Evolutionary conservation across 1,284 basidiomycete species (phyloP).

Genomic region (Ceratobasidium sp.): DNA sequence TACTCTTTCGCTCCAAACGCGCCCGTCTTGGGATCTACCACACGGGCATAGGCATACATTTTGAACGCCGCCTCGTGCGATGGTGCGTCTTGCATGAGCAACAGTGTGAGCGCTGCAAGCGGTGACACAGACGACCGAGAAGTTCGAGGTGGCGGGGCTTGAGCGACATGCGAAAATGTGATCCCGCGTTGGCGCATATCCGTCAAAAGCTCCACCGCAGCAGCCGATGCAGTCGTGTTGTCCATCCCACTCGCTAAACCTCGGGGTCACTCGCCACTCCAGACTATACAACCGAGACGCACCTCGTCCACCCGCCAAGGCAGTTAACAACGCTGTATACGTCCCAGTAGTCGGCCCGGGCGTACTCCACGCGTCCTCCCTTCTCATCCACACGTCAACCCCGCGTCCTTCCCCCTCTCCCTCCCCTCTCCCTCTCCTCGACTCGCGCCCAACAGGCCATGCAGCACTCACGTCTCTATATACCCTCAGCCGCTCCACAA

Average conservation of each 20-base stretch:
- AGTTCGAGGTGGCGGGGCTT: background rate
- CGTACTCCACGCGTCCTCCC: slow-evolving; percentile 32
- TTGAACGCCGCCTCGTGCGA: slow-evolving; percentile 66
- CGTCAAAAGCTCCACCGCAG: slow-evolving; percentile 34
- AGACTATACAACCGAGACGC: background rate
- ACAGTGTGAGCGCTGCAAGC: slow-evolving; percentile 55
- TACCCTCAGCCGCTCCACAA: slow-evolving; percentile 24
- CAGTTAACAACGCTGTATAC: slow-evolving; percentile 27
- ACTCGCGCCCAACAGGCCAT: slow-evolving; percentile 25
- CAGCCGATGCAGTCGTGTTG: slow-evolving; percentile 16
- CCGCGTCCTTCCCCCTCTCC: background rate
- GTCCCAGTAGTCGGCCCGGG: slow-evolving; percentile 33
- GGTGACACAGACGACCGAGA: background rate
- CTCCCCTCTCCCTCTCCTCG: background rate
- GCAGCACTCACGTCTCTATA: slow-evolving; percentile 6
- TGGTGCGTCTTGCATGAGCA: slow-evolving; percentile 64
- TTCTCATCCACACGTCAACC: slow-evolving; percentile 24
- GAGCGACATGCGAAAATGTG: slow-evolving; percentile 29
- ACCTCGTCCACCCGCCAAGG: slow-evolving; percentile 9
- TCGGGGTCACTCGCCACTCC: background rate
- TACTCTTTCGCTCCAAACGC: slow-evolving; percentile 43
- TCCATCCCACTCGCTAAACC: slow-evolving; percentile 13
- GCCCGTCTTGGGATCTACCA: slow-evolving; percentile 51
- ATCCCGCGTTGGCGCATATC: slow-evolving; percentile 40
- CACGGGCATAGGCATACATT: slow-evolving; percentile 60